phyloP scores from a whole-genome alignment of 2,329 filamentous ascomycete genomes.

The Blastomyces gilchristii region DNA sequence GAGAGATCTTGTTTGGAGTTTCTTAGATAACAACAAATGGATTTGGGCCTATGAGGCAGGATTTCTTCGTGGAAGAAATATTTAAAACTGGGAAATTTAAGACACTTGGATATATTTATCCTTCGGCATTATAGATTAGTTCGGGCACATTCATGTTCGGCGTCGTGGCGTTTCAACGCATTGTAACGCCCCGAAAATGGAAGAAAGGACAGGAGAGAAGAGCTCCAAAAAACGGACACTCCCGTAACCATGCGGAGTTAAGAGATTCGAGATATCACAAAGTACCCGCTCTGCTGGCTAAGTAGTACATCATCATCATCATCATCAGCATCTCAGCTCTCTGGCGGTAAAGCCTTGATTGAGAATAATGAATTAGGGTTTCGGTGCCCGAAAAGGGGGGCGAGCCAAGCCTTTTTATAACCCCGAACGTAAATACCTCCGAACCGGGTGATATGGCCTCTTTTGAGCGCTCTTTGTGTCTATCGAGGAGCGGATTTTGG shows the following conservation, averaged over 20 bases:
- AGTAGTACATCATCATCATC: not conserved
- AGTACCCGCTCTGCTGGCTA: not conserved
- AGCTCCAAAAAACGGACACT: not conserved
- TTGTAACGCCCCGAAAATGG: not conserved
- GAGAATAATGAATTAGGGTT: not conserved
- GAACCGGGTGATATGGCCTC: not conserved
- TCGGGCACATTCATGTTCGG: not conserved
- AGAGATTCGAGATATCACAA: not conserved
- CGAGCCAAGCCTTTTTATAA: not conserved
- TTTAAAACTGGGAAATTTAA: not conserved
- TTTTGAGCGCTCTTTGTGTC: not conserved
- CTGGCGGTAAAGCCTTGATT: too few species aligned
- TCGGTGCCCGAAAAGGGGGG: not conserved
- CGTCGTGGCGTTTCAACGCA: not conserved
- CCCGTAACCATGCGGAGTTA: not conserved
- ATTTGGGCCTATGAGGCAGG: not conserved
- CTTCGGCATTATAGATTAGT: not conserved
- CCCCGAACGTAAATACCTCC: not conserved
- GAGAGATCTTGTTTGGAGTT: not conserved
- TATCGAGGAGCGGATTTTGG: not conserved
- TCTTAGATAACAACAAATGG: not conserved
- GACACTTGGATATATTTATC: not conserved
- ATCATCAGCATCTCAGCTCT: too few species aligned
- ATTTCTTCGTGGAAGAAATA: not conserved
- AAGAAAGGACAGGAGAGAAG: not conserved